Conservation (phyloP, 805 yeast species). For the Spathaspora girioi region DNA sequence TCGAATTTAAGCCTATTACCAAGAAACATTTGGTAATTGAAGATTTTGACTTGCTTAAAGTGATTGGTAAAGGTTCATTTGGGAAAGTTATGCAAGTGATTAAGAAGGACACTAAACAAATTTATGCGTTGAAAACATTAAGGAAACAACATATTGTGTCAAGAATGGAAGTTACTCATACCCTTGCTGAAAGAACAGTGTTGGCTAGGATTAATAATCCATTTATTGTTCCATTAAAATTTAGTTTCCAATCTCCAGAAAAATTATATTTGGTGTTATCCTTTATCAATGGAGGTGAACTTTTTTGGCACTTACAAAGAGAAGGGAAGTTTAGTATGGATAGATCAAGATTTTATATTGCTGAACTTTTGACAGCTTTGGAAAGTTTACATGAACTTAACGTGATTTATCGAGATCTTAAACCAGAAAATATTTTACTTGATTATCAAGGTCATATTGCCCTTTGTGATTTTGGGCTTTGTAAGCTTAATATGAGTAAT, state of each 20-base stretch:
- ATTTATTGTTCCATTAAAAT: constrained; percentile 92
- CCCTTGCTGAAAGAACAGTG: constrained; percentile 94
- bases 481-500: constrained; percentile 90
- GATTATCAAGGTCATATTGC: constrained; percentile 99
- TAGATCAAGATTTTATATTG: constrained; percentile 88
- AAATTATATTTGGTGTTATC: constrained; percentile 86
- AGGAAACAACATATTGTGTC: constrained; percentile 93
- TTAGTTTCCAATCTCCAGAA: constrained; percentile 96
- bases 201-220: constrained; percentile 91
- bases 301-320: constrained; percentile 89
- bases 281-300: constrained; percentile 95
- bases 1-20: constrained; percentile 64
- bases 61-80: constrained; percentile 96
- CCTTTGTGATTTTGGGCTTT: constrained; percentile 93
- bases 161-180: constrained; percentile 92
- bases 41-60: constrained; percentile 89
- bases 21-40: constrained; percentile 76
- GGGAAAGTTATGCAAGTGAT: constrained; percentile 99
- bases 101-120: constrained; percentile 90
- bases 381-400: constrained; percentile 88
- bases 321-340: constrained; percentile 87
- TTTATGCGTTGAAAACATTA: constrained; percentile 91
- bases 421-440: constrained; percentile 90
- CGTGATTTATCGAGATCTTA: constrained; percentile 91
- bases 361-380: constrained; percentile 88